These are phyloP conservation scores for Glomus cerebriforme DNA, from an alignment of 192 early-diverging fungal species.

Conservation along the genomic window DNA sequence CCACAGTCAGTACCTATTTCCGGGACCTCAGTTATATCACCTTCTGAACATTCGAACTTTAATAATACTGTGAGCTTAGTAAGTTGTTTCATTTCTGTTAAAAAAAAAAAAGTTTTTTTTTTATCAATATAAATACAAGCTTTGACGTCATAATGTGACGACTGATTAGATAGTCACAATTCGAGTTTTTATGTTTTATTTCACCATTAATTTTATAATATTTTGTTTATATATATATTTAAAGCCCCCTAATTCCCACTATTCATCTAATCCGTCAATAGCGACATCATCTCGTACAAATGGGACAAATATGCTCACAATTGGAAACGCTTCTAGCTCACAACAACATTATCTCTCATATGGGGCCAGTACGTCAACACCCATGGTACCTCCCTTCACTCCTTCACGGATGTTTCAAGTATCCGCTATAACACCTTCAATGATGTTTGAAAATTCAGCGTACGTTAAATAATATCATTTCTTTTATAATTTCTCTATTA, in stretches of 20 bases:
- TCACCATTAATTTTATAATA: neutral
- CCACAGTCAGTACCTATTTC: constrained; percentile 1
- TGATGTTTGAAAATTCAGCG: constrained; percentile 23
- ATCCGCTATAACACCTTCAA: neutral
- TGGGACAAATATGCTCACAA: constrained; percentile 7
- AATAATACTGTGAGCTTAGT: constrained; percentile 21
- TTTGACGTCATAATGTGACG: constrained; percentile 19
- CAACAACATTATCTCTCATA: neutral
- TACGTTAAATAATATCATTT: neutral
- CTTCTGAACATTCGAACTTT: constrained; percentile 18
- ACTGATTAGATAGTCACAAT: constrained; percentile 3
- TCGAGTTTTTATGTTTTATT: neutral
- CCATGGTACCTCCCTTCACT: constrained; percentile 10
- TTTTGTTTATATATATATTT: neutral
- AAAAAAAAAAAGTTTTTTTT: neutral
- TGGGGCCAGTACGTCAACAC: neutral
- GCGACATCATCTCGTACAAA: neutral
- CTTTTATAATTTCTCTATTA: neutral
- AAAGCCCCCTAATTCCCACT: constrained; percentile 14
- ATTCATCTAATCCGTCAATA: neutral
- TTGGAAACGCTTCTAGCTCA: constrained; percentile 9
- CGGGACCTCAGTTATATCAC: constrained; percentile 24
- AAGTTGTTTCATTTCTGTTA: neutral
- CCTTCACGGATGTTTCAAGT: constrained; percentile 23
- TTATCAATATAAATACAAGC: neutral